Evolutionary conservation across 75 land plant genomes (phyloP).

Genomic region (Sequoiadendron giganteum): DNA sequence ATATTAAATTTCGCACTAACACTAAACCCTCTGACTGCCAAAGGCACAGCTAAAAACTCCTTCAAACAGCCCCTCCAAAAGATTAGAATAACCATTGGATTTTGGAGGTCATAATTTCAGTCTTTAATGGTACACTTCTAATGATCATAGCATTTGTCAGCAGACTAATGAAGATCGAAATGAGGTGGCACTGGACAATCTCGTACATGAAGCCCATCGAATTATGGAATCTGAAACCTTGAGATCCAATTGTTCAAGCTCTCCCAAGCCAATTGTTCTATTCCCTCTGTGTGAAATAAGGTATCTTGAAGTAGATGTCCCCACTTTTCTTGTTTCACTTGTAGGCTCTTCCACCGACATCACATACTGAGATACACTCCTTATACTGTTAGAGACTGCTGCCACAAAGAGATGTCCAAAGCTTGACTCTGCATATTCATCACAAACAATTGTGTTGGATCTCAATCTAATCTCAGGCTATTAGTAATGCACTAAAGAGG

Average conservation of each 20-base stretch:
- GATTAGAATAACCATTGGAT: background rate
- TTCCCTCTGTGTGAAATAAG: slow-evolving; percentile 36
- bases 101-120: background rate
- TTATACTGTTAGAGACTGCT: slow-evolving; percentile 12
- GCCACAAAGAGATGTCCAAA: slow-evolving; percentile 18
- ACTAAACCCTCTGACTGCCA: slow-evolving; percentile 4
- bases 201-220: slow-evolving; percentile 70
- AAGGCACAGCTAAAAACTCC: slow-evolving; percentile 1
- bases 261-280: slow-evolving; percentile 59
- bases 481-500: background rate
- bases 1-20: background rate
- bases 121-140: slow-evolving; percentile 1
- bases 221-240: slow-evolving; percentile 60
- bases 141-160: slow-evolving; percentile 13
- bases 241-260: slow-evolving; percentile 53
- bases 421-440: slow-evolving; percentile 22
- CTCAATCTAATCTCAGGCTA: background rate
- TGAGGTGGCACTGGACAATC: slow-evolving; percentile 43
- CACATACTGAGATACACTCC: slow-evolving; percentile 12
- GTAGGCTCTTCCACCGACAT: slow-evolving; percentile 12
- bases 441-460: background rate
- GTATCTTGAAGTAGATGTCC: slow-evolving; percentile 15
- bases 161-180: slow-evolving; percentile 62
- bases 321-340: slow-evolving; percentile 12
- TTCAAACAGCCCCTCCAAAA: slow-evolving; percentile 12